Percentiles rank a stretch among this genome's conserved stretches.
phyloP scores from a whole-genome alignment of 345 rosid species.

The Populus euphratica region DNA sequence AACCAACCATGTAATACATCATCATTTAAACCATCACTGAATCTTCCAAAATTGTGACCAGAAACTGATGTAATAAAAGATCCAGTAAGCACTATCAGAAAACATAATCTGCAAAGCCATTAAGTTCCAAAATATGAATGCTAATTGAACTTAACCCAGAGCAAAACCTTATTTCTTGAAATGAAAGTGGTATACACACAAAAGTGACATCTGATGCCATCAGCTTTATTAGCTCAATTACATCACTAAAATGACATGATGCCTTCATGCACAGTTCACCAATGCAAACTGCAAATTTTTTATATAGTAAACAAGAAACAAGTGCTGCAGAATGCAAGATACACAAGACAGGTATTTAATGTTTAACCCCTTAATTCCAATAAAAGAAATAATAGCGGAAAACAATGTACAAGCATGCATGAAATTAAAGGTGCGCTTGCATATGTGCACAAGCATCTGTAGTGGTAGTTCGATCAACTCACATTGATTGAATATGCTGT shows the following conservation, averaged over 20 bases:
- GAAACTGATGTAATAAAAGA: neutral
- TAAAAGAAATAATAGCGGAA: no score
- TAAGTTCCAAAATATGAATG: neutral
- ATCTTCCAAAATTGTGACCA: neutral
- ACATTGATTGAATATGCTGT: constrained; percentile 95
- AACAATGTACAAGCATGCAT: no score
- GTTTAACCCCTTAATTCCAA: neutral
- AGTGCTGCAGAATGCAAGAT: no score
- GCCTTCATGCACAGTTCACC: no score
- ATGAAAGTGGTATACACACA: neutral
- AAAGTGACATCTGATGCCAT: neutral
- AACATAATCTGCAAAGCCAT: no score
- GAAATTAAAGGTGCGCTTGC: no score
- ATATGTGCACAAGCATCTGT: neutral
- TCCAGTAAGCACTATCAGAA: no score
- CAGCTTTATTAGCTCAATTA: neutral
- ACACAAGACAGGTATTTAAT: neutral
- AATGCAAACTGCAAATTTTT: no score
- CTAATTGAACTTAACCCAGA: neutral
- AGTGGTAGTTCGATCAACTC: constrained; percentile 21
- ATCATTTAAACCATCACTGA: neutral
- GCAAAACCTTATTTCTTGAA: neutral
- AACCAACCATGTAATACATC: neutral
- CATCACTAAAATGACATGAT: no score
- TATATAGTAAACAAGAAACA: no score